These are phyloP conservation scores for Candida sanyaensis DNA, from an alignment of 1,139 yeast genomes.

Conservation along the genomic window DNA sequence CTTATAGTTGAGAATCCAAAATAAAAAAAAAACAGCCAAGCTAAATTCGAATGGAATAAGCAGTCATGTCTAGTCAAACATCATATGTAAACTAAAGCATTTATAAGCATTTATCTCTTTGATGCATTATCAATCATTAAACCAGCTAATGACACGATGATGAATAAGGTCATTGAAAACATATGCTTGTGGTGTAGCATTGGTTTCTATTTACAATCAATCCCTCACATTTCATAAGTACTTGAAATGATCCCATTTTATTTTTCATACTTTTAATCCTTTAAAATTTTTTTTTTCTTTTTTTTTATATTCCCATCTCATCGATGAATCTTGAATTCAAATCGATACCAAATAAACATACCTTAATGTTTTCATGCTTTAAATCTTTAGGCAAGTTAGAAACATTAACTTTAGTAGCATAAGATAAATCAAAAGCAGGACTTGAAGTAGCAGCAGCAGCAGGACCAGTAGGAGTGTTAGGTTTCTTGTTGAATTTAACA, in stretches of 20 bases:
- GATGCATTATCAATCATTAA: not conserved
- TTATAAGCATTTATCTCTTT: not conserved
- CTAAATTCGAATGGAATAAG: too few species aligned
- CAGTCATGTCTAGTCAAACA: too few species aligned
- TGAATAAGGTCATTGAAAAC: not conserved
- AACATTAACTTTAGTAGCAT: constrained; percentile 74
- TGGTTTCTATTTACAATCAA: not conserved
- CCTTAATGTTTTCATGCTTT: constrained; percentile 76
- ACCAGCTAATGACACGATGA: constrained; percentile 3
- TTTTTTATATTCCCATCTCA: not conserved
- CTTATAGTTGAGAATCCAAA: constrained; percentile 1
- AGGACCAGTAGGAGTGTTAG: constrained; percentile 24
- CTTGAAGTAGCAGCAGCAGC: constrained; percentile 26
- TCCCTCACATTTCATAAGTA: not conserved
- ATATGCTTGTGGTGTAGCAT: not conserved
- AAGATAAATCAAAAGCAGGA: constrained; percentile 49
- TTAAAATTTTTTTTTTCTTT: not conserved
- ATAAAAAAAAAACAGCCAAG: not conserved
- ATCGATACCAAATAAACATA: constrained; percentile 48
- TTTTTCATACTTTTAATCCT: not conserved
- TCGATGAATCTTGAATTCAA: not conserved
- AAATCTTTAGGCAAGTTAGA: constrained; percentile 80
- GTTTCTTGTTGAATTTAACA: constrained; percentile 38
- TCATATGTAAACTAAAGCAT: not conserved
- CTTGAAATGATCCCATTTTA: not conserved